Base-by-base conservation (phyloP, 495 filamentous ascomycete species). In the Hypoxylon fuscum region DNA sequence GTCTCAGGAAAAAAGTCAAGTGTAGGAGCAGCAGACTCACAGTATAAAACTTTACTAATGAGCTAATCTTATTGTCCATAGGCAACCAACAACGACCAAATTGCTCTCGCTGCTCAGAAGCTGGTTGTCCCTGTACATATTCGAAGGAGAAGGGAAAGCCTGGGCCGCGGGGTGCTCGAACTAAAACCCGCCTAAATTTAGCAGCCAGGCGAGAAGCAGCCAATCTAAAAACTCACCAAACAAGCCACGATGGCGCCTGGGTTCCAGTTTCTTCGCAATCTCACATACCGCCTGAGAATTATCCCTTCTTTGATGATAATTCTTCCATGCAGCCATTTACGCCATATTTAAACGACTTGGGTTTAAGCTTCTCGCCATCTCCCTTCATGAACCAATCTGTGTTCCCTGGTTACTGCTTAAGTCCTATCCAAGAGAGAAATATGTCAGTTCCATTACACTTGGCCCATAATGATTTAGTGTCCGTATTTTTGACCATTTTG, bases 61-160 rank as follows among this genome's bases (percentile, higher is more conserved):
- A 5, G 15, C 51, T 62, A 21, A 62, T 29, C 14, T 14, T 35
- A 7, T 35, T 17, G n/a, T 2, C n/a, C 25, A 3, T 17, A 68
- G 65, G 65, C 52, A 55, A 68, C 20, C 27, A 59, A 18, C 60
- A 51, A 31, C 60, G 55, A n/a, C 55, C 65, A 8, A 14, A 27
- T 22, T 68, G 65, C 35, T 68, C 65, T 47, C 65, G 65, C 18
- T 68, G 65, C 29, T 40, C 48, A 8, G 69, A 72, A 43, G 55
- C 57, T 4, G 43, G 51, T 29, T 53, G 37, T n/a, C 27, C 50
- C 12, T 72, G 66, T 43, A 56, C 61, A 1, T 72, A 69, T 52
- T 67, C 63, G 5, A 61, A 31, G 22, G 47, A 47, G 32, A 64
- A 51, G 38, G 64, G 59, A 50, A 72, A 68, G 45, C 70, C 69